These are phyloP conservation scores for Gilbertella persicaria DNA, from an alignment of 371 early-diverging fungal species.

Conservation along the genomic window DNA sequence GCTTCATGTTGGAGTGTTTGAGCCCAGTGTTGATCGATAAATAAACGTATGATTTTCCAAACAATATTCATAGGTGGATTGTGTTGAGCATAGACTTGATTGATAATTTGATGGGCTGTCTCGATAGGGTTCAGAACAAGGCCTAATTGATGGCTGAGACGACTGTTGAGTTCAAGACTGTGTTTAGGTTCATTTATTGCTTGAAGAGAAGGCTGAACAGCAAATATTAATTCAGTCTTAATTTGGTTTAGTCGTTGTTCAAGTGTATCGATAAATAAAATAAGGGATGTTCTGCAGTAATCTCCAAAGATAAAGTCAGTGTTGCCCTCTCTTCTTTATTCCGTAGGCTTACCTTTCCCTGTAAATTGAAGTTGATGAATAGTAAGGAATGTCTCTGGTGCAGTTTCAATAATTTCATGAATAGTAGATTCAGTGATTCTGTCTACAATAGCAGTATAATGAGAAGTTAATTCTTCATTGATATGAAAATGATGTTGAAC, in stretches of 20 bases:
- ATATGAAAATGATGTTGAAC: too few species aligned
- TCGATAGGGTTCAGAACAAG: conserved; percentile 24
- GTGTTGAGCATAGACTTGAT: conserved; percentile 3
- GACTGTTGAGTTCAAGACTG: conserved; percentile 20
- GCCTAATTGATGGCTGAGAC: conserved; percentile 30
- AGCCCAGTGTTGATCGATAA: conserved; percentile 2
- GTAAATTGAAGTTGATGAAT: conserved; percentile 26
- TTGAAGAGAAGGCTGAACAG: conserved; percentile 33
- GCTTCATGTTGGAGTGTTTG: conserved; percentile 14
- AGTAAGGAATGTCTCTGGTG: conserved; percentile 19
- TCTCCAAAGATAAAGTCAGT: too few species aligned
- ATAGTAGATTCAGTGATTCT: conserved; percentile 8
- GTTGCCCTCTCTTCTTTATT: conserved; percentile 1
- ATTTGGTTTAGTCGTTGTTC: conserved; percentile 25
- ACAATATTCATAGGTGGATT: not conserved
- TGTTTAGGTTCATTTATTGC: not conserved
- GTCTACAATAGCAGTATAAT: conserved; percentile 8
- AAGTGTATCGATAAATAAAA: conserved; percentile 16
- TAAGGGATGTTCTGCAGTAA: too few species aligned
- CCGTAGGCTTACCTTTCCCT: conserved; percentile 11
- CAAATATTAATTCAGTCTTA: conserved; percentile 23
- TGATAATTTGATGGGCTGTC: conserved; percentile 25
- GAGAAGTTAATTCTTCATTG: conserved; percentile 3
- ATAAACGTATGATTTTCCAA: conserved; percentile 4
- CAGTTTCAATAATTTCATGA: conserved; percentile 14